These are phyloP conservation scores for Alternaria conjuncta DNA, from an alignment of 2,329 filamentous ascomycete genomes.

Conservation along the genomic window DNA sequence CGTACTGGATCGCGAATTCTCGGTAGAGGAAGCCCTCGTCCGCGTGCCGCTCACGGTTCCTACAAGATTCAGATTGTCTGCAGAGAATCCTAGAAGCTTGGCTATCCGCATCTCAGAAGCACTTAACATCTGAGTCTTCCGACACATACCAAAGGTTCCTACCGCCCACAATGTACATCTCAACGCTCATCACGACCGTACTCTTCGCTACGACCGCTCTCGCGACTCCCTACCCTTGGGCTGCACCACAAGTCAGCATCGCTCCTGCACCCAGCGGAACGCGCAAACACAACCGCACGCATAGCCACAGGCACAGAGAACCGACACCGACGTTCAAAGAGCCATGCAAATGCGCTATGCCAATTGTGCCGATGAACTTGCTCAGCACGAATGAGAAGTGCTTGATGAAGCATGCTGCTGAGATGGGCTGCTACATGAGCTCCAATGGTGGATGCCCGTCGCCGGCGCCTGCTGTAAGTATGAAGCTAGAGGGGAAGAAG, in stretches of 20 bases:
- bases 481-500: neutral
- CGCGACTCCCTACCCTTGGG: constrained; percentile 26
- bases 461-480: constrained; percentile 23
- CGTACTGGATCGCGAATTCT: constrained; percentile 7
- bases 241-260: constrained; percentile 16
- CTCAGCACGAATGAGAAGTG: constrained; percentile 31
- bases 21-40: neutral
- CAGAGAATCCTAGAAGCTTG: constrained; percentile 1
- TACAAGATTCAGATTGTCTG: neutral
- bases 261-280: neutral
- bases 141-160: neutral
- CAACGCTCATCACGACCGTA: constrained; percentile 16
- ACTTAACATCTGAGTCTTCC: neutral
- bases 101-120: neutral
- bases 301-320: constrained; percentile 26
- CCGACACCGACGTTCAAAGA: constrained; percentile 36
- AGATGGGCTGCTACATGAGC: constrained; percentile 22
- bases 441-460: constrained; percentile 27
- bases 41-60: constrained; percentile 8
- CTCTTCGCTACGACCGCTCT: constrained; percentile 20
- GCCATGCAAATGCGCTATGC: constrained; percentile 30
- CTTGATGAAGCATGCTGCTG: constrained; percentile 21
- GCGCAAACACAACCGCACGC: constrained; percentile 13
- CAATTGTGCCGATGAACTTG: constrained; percentile 33
- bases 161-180: constrained; percentile 25